Percentiles rank a stretch among this genome's conserved stretches.
phyloP scores from a whole-genome alignment of 2,329 filamentous ascomycete genomes.

The Fusarium sp. region DNA sequence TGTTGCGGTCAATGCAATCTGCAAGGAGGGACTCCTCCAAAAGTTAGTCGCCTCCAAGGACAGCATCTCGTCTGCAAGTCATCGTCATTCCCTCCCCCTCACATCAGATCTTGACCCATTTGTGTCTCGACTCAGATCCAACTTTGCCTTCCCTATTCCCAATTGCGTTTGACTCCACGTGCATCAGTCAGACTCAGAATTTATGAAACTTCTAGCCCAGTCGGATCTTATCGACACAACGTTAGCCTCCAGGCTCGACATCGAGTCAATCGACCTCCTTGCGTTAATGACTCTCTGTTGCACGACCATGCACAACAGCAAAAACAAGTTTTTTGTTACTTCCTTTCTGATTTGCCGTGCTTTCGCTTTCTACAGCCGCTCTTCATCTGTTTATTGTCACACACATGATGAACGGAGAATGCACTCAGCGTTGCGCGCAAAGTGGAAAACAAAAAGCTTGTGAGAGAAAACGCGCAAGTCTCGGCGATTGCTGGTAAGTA shows the following conservation, averaged over 20 bases:
- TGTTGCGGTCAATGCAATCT: not conserved
- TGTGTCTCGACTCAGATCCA: slow-evolving; percentile 24
- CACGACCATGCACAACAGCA: slow-evolving; percentile 10
- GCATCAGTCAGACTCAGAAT: slow-evolving; percentile 27
- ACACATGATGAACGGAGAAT: slow-evolving; percentile 8
- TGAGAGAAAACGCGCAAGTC: not conserved
- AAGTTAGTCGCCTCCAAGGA: not conserved
- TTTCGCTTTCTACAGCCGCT: not conserved
- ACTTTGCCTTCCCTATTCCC: slow-evolving; percentile 12
- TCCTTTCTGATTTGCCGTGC: not conserved
- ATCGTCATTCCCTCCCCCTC: slow-evolving; percentile 25
- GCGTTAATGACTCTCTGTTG: slow-evolving; percentile 10
- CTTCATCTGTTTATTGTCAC: slow-evolving; percentile 6
- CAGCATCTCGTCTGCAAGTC: slow-evolving; percentile 7
- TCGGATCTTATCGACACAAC: slow-evolving; percentile 4
- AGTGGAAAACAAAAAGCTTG: not conserved
- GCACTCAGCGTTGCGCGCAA: not conserved
- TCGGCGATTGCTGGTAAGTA: not conserved
- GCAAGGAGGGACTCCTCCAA: slow-evolving; percentile 5
- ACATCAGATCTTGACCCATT: slow-evolving; percentile 25
- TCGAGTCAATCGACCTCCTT: slow-evolving; percentile 12
- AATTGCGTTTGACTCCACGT: slow-evolving; percentile 34
- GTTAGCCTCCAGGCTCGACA: slow-evolving; percentile 7
- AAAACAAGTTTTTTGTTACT: slow-evolving; percentile 6
- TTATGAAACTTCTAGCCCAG: slow-evolving; percentile 29